Evolutionary conservation across 2,329 filamentous ascomycete genomes (phyloP), one percentile per base, ranked within the genome.

Genomic region (Diaporthe ampelina): DNA sequence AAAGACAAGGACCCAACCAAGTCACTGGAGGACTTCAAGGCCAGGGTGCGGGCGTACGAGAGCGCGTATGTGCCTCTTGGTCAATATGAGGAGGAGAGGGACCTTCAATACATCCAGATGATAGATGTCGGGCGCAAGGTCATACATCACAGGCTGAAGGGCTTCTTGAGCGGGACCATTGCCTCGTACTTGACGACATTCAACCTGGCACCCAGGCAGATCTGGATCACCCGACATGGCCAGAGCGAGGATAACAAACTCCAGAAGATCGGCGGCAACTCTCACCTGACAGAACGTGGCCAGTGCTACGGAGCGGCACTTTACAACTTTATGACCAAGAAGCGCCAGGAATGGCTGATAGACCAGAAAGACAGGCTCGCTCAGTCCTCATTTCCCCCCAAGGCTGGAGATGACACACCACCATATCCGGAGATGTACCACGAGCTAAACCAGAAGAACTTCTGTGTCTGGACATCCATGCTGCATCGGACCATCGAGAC

Each of bases 381-480:
- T 48, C 90, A 93, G 76, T 93, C 92, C 0, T 93, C 94, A 74
- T 97, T 97, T 83, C 95, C 97, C n/a, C 96, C 97, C 0, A 90
- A 92, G 56, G 93, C 95, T 0, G 97, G 97, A 73, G 96, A 98
- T 83, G 94, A 94, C 77, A 98, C 97, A 0, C 97, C 97, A 6
- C 97, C 97, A 0, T 98, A 99, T 80, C 97, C 97, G 0, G 94
- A 98, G 81, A 92, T 93, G 78, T 89, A 91, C 76, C 88, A 88
- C 67, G 92, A 93, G 65, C 86, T 92, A 40, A 90, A 93, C 40
- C 90, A 94, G 80, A 97, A 98, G 86, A 95, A 95, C 81, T 98
- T 98, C 81, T 99, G 97, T 82, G 94, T 99, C 21, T 99, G 97
- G 97, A 98, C 96, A 0, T 97, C 94, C 3, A 98, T 98, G 96